phyloP scores from a whole-genome alignment of 371 early-diverging fungal genomes.

The Apophysomyces trapeziformis region DNA sequence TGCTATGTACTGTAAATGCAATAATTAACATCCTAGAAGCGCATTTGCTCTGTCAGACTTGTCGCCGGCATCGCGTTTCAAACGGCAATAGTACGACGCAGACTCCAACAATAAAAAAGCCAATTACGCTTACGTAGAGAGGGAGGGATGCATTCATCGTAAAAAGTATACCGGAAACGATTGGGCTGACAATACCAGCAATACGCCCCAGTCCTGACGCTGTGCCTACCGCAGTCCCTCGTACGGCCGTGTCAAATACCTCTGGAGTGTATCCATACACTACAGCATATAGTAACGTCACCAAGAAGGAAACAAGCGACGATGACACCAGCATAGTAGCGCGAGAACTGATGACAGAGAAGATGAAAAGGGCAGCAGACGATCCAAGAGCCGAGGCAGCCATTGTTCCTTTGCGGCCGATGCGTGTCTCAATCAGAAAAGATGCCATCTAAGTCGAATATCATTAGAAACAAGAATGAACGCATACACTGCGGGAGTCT shows the following conservation, averaged over 20 bases:
- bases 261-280: conserved; percentile 91
- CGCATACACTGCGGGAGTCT: background rate
- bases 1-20: no score
- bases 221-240: conserved; percentile 84
- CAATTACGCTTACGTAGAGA: conserved; percentile 67
- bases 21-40: no score
- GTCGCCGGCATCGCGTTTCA: conserved; percentile 54
- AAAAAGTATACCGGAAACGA: conserved; percentile 71
- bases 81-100: conserved; percentile 73
- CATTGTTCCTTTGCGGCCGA: conserved; percentile 88
- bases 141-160: conserved; percentile 62
- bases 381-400: conserved; percentile 75
- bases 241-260: conserved; percentile 75
- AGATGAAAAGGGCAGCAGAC: conserved; percentile 66
- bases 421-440: conserved; percentile 71
- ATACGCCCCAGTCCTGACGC: conserved; percentile 80
- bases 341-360: conserved; percentile 58
- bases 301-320: conserved; percentile 70
- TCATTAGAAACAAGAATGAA: background rate
- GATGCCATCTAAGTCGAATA: conserved; percentile 58
- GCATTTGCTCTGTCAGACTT: background rate
- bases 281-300: conserved; percentile 82
- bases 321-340: conserved; percentile 66
- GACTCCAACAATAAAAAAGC: conserved; percentile 62
- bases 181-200: conserved; percentile 78